Evolutionary conservation across 305 asterid genomes (phyloP).

Genomic region (Fraxinus floribunda): DNA sequence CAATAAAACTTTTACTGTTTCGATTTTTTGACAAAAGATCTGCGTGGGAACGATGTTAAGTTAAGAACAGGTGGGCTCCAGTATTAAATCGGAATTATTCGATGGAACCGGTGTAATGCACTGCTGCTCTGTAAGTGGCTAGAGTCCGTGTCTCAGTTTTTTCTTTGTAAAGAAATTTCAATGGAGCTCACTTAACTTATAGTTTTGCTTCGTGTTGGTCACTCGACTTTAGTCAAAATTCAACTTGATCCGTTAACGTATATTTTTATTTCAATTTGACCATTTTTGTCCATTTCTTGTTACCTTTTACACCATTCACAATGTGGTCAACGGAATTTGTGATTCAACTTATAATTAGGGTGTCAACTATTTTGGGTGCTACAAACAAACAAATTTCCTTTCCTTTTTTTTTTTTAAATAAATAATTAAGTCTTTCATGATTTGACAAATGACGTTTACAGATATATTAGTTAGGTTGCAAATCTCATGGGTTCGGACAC

Average conservation of each 20-base stretch:
- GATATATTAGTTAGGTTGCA: not conserved
- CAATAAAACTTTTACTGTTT: conserved; percentile 10
- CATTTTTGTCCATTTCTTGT: not conserved
- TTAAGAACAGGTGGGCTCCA: conserved; percentile 26
- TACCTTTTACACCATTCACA: not conserved
- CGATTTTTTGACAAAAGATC: not conserved
- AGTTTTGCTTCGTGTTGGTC: not conserved
- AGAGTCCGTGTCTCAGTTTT: not conserved
- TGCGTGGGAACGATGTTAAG: not conserved
- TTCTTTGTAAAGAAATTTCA: not conserved
- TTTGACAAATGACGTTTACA: not conserved
- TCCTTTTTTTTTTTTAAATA: too few relatives aligned
- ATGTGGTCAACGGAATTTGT: not conserved
- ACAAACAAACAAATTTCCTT: not conserved
- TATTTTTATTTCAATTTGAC: not conserved
- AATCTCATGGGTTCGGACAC: not conserved
- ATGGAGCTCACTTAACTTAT: not conserved
- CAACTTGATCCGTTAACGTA: not conserved
- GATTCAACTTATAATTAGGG: not conserved
- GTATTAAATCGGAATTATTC: not conserved
- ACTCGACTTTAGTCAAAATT: not conserved
- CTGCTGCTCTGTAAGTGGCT: not conserved
- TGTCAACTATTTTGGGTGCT: not conserved
- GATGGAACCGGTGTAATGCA: conserved; percentile 8
- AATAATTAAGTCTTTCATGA: not conserved